Conservation (phyloP, 805 yeast genomes). For the Sugiyamaella boreocaroliniensis region DNA sequence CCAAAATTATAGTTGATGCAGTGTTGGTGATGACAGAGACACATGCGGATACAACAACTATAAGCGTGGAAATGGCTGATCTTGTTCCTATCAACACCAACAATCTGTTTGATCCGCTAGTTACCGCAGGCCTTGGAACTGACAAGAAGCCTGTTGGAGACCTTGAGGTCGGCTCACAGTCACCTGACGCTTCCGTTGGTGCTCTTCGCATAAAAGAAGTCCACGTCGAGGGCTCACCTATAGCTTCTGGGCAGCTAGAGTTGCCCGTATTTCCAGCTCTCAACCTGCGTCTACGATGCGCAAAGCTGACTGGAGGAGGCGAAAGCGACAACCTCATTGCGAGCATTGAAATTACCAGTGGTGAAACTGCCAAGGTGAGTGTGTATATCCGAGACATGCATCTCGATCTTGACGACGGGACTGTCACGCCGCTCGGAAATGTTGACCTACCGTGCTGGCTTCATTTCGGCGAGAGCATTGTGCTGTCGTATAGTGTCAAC, state of each 20-base stretch:
- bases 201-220: not conserved
- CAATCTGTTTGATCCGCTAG: conserved; percentile 34
- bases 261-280: conserved; percentile 35
- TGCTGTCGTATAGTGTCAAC: conserved; percentile 24
- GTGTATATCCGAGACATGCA: conserved; percentile 14
- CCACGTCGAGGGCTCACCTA: not conserved
- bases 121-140: not conserved
- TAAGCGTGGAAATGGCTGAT: conserved; percentile 40
- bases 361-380: conserved; percentile 33
- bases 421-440: conserved; percentile 19
- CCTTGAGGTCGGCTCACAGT: not conserved
- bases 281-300: conserved; percentile 41
- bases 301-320: conserved; percentile 41
- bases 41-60: not conserved
- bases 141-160: not conserved
- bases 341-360: conserved; percentile 42
- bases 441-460: conserved; percentile 27
- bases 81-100: conserved; percentile 44
- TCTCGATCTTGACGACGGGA: conserved; percentile 23
- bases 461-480: conserved; percentile 24
- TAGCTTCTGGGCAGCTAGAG: conserved; percentile 7
- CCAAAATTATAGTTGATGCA: conserved; percentile 13
- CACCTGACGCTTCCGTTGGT: not conserved
- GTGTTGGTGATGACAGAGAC: not conserved
- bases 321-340: conserved; percentile 40